A percentile compares a stretch with the other conserved stretches of the same genome.
phyloP scores from a whole-genome alignment of 768 basidiomycete species.

The Amanita pseudoporphyria region DNA sequence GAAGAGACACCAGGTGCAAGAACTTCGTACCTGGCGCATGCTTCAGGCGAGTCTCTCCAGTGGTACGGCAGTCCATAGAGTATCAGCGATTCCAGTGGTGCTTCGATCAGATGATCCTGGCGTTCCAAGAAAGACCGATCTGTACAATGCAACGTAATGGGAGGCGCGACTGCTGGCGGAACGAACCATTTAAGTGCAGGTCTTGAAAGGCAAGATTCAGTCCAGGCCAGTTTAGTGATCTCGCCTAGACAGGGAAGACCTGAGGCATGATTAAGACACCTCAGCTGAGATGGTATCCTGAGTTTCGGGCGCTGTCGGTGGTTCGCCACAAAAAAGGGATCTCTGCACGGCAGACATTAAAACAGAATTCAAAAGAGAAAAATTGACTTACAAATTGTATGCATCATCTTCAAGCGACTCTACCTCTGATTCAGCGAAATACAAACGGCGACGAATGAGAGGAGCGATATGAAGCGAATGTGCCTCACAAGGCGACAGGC shows the following conservation, averaged over 20 bases:
- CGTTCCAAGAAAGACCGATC: slow-evolving; percentile 74
- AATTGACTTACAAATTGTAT: slow-evolving; percentile 31
- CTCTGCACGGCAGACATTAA: slow-evolving; percentile 24
- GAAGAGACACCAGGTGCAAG: slow-evolving; percentile 54
- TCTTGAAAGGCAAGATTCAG: slow-evolving; percentile 72
- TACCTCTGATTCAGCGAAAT: slow-evolving; percentile 36
- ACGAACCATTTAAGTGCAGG: slow-evolving; percentile 77
- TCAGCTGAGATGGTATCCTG: background rate
- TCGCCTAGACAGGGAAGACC: slow-evolving; percentile 44
- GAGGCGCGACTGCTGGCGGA: slow-evolving; percentile 79
- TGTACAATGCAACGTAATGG: slow-evolving; percentile 61
- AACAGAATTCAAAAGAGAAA: background rate
- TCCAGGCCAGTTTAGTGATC: slow-evolving; percentile 59
- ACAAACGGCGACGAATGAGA: slow-evolving; percentile 46
- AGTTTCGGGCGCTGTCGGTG: background rate
- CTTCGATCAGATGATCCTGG: slow-evolving; percentile 50
- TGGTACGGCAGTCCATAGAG: slow-evolving; percentile 78
- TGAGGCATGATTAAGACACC: slow-evolving; percentile 23
- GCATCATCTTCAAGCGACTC: slow-evolving; percentile 28
- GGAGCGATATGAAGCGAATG: slow-evolving; percentile 53
- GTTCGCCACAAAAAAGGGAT: slow-evolving; percentile 40
- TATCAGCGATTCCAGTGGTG: slow-evolving; percentile 64
- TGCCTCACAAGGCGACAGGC: slow-evolving; percentile 52
- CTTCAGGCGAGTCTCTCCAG: slow-evolving; percentile 46
- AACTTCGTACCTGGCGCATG: slow-evolving; percentile 35